phyloP scores from a whole-genome alignment of 2,329 filamentous ascomycete species.

The Aspergillus bombycis region DNA sequence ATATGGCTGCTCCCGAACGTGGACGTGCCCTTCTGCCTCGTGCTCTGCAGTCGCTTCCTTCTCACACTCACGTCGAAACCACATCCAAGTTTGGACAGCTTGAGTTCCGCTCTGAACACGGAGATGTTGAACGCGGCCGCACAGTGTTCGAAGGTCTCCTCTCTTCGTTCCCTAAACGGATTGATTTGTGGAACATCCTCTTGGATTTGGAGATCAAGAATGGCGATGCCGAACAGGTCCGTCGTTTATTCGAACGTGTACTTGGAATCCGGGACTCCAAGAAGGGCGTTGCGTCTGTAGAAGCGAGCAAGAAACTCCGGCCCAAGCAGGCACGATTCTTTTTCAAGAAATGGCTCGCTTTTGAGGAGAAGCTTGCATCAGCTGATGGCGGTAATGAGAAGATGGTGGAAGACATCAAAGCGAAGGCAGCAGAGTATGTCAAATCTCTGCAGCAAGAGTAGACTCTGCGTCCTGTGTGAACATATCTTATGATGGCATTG shows the following conservation, averaged over 20 bases:
- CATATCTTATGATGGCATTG: constrained; percentile 17
- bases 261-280: constrained; percentile 48
- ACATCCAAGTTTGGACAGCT: constrained; percentile 88
- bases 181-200: constrained; percentile 91
- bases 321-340: constrained; percentile 80
- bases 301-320: constrained; percentile 68
- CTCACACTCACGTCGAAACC: constrained; percentile 69
- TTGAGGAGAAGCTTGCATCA: constrained; percentile 68
- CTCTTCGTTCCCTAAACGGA: constrained; percentile 81
- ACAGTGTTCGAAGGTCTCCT: constrained; percentile 93
- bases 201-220: constrained; percentile 77
- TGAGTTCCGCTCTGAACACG: constrained; percentile 82
- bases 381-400: constrained; percentile 64
- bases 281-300: constrained; percentile 36
- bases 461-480: not conserved
- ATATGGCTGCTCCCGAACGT: constrained; percentile 68
- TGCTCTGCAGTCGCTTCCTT: constrained; percentile 79
- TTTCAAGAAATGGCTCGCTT: constrained; percentile 90
- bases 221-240: constrained; percentile 65
- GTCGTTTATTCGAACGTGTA: constrained; percentile 82
- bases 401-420: constrained; percentile 70
- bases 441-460: constrained; percentile 44
- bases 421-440: constrained; percentile 72
- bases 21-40: constrained; percentile 78
- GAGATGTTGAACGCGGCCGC: constrained; percentile 85